These are phyloP conservation scores for Claviceps sp. DNA, from an alignment of 2,329 filamentous ascomycete species.

Conservation along the genomic window DNA sequence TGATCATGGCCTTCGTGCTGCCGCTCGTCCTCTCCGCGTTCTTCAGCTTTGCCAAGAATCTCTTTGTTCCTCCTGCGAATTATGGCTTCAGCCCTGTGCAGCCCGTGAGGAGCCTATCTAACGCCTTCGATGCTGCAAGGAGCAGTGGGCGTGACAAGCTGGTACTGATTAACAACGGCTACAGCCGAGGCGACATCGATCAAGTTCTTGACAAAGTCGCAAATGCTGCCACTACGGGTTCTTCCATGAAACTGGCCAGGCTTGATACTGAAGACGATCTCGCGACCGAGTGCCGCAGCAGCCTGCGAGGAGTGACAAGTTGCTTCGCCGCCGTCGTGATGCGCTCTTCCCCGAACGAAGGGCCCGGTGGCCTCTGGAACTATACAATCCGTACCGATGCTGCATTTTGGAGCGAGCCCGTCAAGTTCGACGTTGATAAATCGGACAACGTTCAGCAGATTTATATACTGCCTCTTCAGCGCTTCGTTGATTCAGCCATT, in stretches of 20 bases:
- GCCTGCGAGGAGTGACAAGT: slow-evolving; percentile 49
- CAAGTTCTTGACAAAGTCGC: slow-evolving; percentile 52
- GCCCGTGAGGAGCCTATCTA: slow-evolving; percentile 48
- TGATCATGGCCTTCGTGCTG: slow-evolving; percentile 44
- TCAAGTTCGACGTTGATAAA: slow-evolving; percentile 49
- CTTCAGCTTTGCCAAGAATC: slow-evolving; percentile 61
- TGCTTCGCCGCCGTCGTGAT: slow-evolving; percentile 69
- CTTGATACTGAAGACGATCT: slow-evolving; percentile 44
- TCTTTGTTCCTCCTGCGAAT: slow-evolving; percentile 64
- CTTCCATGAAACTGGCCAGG: slow-evolving; percentile 39
- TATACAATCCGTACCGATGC: slow-evolving; percentile 74
- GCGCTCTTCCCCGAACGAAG: slow-evolving; percentile 60
- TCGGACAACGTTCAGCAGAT: slow-evolving; percentile 61
- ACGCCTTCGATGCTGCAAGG: slow-evolving; percentile 46
- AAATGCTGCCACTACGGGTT: slow-evolving; percentile 37
- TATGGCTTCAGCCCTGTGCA: slow-evolving; percentile 56
- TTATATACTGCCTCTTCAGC: slow-evolving; percentile 68
- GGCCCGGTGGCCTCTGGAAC: slow-evolving; percentile 58
- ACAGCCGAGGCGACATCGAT: slow-evolving; percentile 56
- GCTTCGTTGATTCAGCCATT: slow-evolving; percentile 64
- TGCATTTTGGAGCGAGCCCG: slow-evolving; percentile 41
- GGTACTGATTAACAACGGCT: slow-evolving; percentile 66
- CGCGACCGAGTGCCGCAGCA: slow-evolving; percentile 47
- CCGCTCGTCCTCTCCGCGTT: slow-evolving; percentile 46
- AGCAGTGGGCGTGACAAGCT: slow-evolving; percentile 50